Evolutionary conservation across 2,329 filamentous ascomycete species (phyloP).

Genomic region (Leptographium procerum): DNA sequence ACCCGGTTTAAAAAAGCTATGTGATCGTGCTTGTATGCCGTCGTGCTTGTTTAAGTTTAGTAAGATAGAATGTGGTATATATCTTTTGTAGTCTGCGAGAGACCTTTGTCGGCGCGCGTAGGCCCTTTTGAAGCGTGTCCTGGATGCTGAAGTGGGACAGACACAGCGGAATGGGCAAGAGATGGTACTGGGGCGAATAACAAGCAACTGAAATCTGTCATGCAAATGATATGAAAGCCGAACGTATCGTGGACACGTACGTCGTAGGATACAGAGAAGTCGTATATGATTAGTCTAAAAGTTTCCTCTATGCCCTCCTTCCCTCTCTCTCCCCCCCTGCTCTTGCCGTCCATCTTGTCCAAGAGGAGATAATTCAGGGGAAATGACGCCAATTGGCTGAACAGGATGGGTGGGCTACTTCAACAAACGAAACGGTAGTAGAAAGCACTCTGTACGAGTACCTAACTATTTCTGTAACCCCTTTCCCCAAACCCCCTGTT

Average conservation of each 20-base stretch:
- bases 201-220: neutral
- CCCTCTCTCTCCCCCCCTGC: neutral
- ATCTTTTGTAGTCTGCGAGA: neutral
- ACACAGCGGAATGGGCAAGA: neutral
- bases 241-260: no score
- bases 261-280: no score
- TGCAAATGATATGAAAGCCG: no score
- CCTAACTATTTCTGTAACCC: neutral
- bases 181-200: neutral
- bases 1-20: neutral
- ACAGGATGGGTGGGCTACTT: neutral
- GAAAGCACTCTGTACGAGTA: neutral
- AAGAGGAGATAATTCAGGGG: neutral
- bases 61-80: neutral
- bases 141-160: neutral
- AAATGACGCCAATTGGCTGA: neutral
- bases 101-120: neutral
- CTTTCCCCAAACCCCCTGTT: neutral
- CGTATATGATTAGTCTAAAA: no score
- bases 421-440: neutral
- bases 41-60: no score
- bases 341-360: neutral
- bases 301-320: neutral
- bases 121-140: neutral
- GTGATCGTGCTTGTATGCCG: no score